Conservation (phyloP, 1,284 basidiomycete genomes). For the Cystobasidiaceae sp. region DNA sequence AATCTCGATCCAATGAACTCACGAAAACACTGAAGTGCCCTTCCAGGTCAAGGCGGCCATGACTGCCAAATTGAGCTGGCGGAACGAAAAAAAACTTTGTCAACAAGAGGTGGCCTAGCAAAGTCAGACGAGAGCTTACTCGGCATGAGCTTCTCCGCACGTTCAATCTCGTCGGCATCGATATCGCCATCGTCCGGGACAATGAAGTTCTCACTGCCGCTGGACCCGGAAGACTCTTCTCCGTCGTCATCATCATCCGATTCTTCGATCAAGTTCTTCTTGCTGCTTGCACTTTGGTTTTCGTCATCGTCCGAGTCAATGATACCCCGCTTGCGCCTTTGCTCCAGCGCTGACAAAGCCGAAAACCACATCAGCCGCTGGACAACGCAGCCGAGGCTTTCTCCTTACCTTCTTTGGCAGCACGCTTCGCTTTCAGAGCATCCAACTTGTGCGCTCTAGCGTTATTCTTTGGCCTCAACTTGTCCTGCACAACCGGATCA, state of each 20-base stretch:
- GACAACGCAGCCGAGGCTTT: neutral
- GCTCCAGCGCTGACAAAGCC: neutral
- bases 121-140: neutral
- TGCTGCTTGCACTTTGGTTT: neutral
- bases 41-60: slow-evolving; percentile 9
- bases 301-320: slow-evolving; percentile 28
- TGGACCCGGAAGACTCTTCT: neutral
- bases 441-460: slow-evolving; percentile 15
- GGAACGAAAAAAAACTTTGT: neutral
- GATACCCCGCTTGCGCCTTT: slow-evolving; percentile 15
- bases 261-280: neutral
- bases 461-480: slow-evolving; percentile 18
- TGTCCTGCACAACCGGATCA: slow-evolving; percentile 21
- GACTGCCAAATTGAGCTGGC: neutral
- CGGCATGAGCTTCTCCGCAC: neutral
- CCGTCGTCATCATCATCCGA: neutral
- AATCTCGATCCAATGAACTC: neutral
- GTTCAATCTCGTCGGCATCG: slow-evolving; percentile 15
- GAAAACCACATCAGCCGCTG: neutral
- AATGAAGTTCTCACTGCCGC: slow-evolving; percentile 13
- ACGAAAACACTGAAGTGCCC: slow-evolving; percentile 22
- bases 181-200: slow-evolving; percentile 10
- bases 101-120: neutral
- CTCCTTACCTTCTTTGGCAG: slow-evolving; percentile 20
- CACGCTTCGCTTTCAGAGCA: slow-evolving; percentile 11